These are phyloP conservation scores for Suillus bovinus DNA, from an alignment of 768 basidiomycete genomes.

Conservation along the genomic window DNA sequence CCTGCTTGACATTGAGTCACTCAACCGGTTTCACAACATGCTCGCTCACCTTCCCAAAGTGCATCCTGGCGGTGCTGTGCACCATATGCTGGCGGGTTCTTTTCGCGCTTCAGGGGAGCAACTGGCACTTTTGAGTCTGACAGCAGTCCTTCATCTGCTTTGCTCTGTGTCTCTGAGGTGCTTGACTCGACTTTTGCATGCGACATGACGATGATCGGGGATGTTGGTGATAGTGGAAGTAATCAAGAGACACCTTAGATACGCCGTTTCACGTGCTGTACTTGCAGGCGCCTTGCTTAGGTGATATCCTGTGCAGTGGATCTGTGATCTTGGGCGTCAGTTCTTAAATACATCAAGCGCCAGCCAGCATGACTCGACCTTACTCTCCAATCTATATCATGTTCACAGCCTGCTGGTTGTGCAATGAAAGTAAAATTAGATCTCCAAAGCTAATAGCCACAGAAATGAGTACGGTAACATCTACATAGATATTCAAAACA, in stretches of 20 bases:
- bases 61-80: slow-evolving; percentile 5
- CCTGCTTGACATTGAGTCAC: background rate
- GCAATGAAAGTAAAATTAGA: background rate
- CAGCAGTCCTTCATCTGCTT: background rate
- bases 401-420: background rate
- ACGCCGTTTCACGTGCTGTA: background rate
- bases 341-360: too few relatives aligned
- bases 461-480: background rate
- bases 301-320: background rate
- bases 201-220: background rate
- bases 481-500: too few relatives aligned
- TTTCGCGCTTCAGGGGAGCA: background rate
- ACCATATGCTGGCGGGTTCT: background rate
- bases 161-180: background rate
- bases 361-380: too few relatives aligned
- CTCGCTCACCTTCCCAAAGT: background rate
- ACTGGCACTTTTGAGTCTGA: background rate
- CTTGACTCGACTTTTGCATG: background rate
- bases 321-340: background rate
- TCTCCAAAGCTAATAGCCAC: background rate
- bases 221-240: background rate
- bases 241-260: background rate
- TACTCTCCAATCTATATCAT: too few relatives aligned
- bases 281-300: background rate
- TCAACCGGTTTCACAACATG: background rate